phyloP scores from a whole-genome alignment of 106 monocot genomes.

The Allium cepa region DNA sequence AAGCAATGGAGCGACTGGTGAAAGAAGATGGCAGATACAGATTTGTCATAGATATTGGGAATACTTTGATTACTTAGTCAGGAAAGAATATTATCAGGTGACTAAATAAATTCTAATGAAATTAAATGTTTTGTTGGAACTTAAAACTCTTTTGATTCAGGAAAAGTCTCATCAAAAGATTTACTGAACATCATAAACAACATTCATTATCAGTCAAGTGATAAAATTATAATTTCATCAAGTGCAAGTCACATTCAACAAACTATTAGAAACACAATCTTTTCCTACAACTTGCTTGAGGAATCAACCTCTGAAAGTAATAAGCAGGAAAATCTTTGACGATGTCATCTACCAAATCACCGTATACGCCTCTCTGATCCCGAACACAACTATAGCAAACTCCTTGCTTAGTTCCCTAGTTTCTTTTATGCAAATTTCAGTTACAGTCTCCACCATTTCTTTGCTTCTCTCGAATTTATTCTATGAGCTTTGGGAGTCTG shows the following conservation, averaged over 20 bases:
- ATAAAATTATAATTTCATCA: no score
- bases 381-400: slow-evolving; percentile 31
- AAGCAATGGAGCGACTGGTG: no score
- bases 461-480: slow-evolving; percentile 19
- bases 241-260: background rate
- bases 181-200: no score
- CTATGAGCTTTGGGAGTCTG: background rate
- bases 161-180: no score
- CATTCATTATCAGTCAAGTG: no score
- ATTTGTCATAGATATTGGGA: no score
- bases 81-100: no score
- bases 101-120: no score
- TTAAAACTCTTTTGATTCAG: no score
- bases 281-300: slow-evolving; percentile 30
- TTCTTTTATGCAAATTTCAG: slow-evolving; percentile 39
- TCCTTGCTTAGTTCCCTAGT: slow-evolving; percentile 43
- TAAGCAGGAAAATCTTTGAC: slow-evolving; percentile 29
- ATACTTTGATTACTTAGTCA: no score
- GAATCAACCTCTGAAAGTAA: slow-evolving; percentile 4
- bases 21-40: no score
- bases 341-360: slow-evolving; percentile 55
- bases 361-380: slow-evolving; percentile 29
- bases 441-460: slow-evolving; percentile 46
- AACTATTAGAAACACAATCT: slow-evolving; percentile 21
- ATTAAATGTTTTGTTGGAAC: no score